Evolutionary conservation across 768 basidiomycete species (phyloP).

Genomic region (Hygrophoropsis aurantiaca): DNA sequence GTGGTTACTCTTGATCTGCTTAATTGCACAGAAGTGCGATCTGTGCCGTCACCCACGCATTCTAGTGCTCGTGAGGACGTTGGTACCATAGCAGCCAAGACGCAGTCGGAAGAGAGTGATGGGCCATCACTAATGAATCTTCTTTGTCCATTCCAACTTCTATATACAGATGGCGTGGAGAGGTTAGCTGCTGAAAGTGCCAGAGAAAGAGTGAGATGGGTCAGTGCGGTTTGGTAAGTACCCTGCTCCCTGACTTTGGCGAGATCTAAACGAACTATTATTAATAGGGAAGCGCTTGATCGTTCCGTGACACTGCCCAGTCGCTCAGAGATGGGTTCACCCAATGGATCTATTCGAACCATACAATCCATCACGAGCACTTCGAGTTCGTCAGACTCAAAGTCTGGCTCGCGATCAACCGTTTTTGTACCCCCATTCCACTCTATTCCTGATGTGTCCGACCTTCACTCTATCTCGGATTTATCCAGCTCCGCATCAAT

Average conservation of each 20-base stretch:
- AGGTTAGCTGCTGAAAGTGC: constrained; percentile 87
- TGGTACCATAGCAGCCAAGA: constrained; percentile 77
- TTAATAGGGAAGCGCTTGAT: constrained; percentile 74
- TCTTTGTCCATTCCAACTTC: constrained; percentile 86
- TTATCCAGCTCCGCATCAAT: constrained; percentile 38
- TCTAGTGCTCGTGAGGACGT: constrained; percentile 82
- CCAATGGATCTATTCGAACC: constrained; percentile 63
- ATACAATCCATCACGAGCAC: constrained; percentile 57
- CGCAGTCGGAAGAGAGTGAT: constrained; percentile 49
- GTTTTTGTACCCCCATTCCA: constrained; percentile 78
- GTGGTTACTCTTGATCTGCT: constrained; percentile 84
- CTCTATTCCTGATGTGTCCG: constrained; percentile 68
- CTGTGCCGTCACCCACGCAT: constrained; percentile 78
- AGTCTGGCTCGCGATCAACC: constrained; percentile 65
- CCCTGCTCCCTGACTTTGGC: not conserved
- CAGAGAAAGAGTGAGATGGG: constrained; percentile 86
- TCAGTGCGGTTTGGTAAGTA: constrained; percentile 82
- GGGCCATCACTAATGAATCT: constrained; percentile 59
- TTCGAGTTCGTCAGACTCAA: constrained; percentile 36
- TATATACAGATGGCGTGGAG: constrained; percentile 89
- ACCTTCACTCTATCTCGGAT: constrained; percentile 50
- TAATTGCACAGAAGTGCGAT: constrained; percentile 84
- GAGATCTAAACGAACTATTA: not conserved
- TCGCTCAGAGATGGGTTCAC: constrained; percentile 43
- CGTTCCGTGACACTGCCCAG: constrained; percentile 53